Conservation (phyloP, 2,329 filamentous ascomycete genomes). For the Aspergillus ibericus region DNA sequence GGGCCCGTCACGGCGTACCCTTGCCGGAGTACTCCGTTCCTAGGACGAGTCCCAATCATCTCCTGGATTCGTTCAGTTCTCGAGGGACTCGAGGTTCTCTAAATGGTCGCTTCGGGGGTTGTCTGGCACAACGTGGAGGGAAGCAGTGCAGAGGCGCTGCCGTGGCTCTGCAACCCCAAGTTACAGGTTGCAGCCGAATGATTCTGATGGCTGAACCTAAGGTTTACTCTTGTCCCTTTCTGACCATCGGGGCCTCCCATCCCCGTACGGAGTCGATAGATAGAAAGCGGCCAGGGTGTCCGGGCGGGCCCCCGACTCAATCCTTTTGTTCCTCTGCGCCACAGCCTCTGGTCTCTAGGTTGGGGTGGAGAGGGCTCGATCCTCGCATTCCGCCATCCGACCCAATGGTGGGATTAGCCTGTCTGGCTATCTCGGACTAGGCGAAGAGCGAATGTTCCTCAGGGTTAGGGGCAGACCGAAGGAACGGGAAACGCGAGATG, state of each 20-base stretch:
- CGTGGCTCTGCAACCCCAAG: not conserved
- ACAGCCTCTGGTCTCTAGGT: not conserved
- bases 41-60: not conserved
- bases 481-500: not conserved
- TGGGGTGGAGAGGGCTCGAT: not conserved
- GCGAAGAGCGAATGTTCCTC: not conserved
- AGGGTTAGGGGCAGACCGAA: not conserved
- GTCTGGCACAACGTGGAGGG: not conserved
- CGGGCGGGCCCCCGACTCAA: not conserved
- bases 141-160: not conserved
- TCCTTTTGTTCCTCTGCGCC: conserved; percentile 1
- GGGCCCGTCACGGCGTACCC: not conserved
- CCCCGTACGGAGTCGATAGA: not conserved
- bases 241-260: not conserved
- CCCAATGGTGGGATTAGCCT: not conserved
- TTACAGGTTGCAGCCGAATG: not conserved
- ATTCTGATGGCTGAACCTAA: not conserved
- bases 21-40: not conserved
- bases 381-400: not conserved
- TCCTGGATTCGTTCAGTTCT: no score
- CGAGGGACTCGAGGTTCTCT: not conserved
- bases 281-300: not conserved
- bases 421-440: not conserved
- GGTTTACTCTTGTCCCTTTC: not conserved
- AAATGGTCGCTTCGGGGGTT: not conserved